Base-by-base conservation (phyloP, 2,329 filamentous ascomycete genomes). In the Trichophyton mentagrophytes region DNA sequence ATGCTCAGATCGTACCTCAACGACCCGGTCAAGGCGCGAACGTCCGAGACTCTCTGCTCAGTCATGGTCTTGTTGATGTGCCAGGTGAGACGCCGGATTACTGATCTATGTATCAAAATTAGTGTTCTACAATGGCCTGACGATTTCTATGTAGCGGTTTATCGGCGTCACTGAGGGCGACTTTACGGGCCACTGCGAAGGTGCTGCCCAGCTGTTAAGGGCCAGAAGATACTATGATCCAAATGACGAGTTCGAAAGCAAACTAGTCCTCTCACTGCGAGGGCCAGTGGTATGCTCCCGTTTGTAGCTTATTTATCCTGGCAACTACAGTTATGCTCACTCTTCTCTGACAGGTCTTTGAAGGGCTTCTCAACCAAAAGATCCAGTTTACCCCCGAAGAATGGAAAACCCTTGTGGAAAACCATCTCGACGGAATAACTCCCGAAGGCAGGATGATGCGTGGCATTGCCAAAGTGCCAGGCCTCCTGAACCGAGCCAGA, bases 51-150 rank as follows among this genome's bases (percentile, higher is more conserved):
- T 2, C 64, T 76, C 3, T 72, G 71, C 57, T 71, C 74, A 0
- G 71, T 76, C 0, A 70, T 70, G 66, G 25, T 76, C 11, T 58
- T 76, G 5, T 56, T 74, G 47, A 66, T 74, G 11, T 71, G 69
- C 47, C 70, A 68, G 64, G 68, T 68, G 25, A 53, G 67, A 61
- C 6, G 8, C 2, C 27, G 22, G 6, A 2, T 30, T 6, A 33
- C 17, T 22, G 17, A 3, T 11, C 44, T 25, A 20, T 25, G 11
- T 20, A 25, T 47, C 1, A 20, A 27, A 15, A 22, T 8, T 25
- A 30, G 8, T 30, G 5, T 38, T 38, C 33, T 38, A 38, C 33
- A 13, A 9, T 11, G 3, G 15, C 17, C 33, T 46, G 42, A n/a
- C 47, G 42, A 20, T 15, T 2, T 53, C 58, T 57, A 6, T 53